Evolutionary conservation across 2,329 filamentous ascomycete genomes (phyloP), one percentile per base, ranked within the genome.

Genomic region (Leptographium wingfieldii): DNA sequence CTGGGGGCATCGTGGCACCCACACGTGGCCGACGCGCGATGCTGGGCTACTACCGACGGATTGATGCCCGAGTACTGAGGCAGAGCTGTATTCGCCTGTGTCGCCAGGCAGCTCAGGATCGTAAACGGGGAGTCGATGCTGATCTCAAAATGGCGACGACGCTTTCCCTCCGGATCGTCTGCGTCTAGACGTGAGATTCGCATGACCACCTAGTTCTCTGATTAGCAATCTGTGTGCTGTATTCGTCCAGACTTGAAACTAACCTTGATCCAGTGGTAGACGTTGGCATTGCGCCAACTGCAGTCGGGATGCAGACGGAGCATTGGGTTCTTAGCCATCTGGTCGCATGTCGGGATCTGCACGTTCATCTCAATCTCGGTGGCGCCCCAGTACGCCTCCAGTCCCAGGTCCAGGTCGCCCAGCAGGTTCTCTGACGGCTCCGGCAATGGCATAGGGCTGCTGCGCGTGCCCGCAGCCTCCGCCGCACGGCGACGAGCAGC

Each of bases 181-280:
- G 85, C 81, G 66, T 96, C 92, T 16, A 87, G 77, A 66, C 90
- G 90, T 35, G 91, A 96, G 55, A 96, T 85, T 58, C 92, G 87
- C 84, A 96, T 89, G 63, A 96, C 90, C 68, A 96, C 90, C 89
- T 92, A 63, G 1, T 10, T 14, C 25, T 40, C 59, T 19, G 53
- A 58, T 59, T 43, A 40, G 48, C 22, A 96, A 95, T 90, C 51
- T n/a, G 51, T 11, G 14, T 19, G 27, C 12, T 19, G 27, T 3
- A 9, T 6, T 40, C 38, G 7, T 33, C 27, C 19, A 35, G 35
- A 31, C 6, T 90, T 95, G 70, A 5, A 1, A 68, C 79, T 64
- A 75, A 90, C 90, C 82, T 96, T 96, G 72, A 96, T 95, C 91
- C 91, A 96, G 70, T 96, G 92, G 70, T 90, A 90, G 59, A 96